Conservation (phyloP, 225 moss, liverwort and hornwort genomes). For the Pleurozium schreberi region DNA sequence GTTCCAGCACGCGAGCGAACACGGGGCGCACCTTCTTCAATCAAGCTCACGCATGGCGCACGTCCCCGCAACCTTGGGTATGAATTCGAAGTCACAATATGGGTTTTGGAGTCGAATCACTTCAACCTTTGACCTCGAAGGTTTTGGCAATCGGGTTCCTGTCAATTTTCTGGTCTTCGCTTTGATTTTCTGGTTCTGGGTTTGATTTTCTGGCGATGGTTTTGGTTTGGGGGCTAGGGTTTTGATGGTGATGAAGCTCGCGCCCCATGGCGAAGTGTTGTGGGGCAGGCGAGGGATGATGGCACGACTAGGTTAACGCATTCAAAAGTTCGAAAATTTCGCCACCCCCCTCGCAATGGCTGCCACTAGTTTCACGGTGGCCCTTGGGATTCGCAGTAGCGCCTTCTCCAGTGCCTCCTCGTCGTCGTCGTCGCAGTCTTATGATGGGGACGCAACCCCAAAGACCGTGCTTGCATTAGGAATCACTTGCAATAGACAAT, state of each 20-base stretch:
- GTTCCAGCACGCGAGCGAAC: neutral
- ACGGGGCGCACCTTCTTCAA: neutral
- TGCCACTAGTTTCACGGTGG: slow-evolving; percentile 10
- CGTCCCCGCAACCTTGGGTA: neutral
- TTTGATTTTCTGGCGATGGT: neutral
- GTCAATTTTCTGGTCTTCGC: neutral
- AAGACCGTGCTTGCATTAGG: neutral
- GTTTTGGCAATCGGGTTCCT: neutral
- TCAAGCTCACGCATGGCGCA: neutral
- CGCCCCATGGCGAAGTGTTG: neutral
- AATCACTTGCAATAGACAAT: neutral
- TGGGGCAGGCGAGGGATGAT: neutral
- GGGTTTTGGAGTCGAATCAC: neutral
- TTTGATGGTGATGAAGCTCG: neutral
- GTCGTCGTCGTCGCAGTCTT: neutral
- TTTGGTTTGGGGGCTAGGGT: slow-evolving; percentile 1
- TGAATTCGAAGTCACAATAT: neutral
- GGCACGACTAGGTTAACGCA: neutral
- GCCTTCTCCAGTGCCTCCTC: neutral
- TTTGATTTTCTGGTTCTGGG: neutral
- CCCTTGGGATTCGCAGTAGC: neutral
- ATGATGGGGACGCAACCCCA: neutral
- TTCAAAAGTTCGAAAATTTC: neutral
- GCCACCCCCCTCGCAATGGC: slow-evolving; percentile 10
- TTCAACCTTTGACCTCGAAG: neutral